Evolutionary conservation across 345 rosid genomes (phyloP).

Genomic region (Zanthoxylum bungeanum): DNA sequence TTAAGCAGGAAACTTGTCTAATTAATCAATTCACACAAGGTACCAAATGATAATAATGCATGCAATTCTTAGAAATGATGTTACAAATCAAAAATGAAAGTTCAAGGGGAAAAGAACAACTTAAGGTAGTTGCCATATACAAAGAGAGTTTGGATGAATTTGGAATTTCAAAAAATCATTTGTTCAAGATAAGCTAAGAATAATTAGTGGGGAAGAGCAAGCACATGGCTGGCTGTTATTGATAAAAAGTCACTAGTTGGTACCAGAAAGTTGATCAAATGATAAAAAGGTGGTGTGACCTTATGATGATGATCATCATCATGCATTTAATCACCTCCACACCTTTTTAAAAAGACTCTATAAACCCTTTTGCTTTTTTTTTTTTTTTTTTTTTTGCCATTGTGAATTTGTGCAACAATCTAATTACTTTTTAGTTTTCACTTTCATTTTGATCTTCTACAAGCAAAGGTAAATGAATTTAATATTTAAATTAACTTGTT

Average conservation of each 20-base stretch:
- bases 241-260: conserved; percentile 28
- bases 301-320: conserved; percentile 18
- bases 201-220: conserved; percentile 28
- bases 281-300: conserved; percentile 11
- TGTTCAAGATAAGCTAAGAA: conserved; percentile 27
- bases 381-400: neutral
- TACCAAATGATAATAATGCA: neutral
- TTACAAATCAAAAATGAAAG: neutral
- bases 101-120: neutral
- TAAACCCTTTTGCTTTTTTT: conserved; percentile 5
- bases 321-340: conserved; percentile 16
- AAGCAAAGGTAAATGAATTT: neutral
- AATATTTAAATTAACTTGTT: no score
- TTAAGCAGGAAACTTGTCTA: neutral
- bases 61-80: no score
- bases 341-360: conserved; percentile 10
- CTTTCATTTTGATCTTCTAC: neutral
- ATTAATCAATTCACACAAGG: neutral
- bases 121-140: neutral
- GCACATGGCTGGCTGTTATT: conserved; percentile 43
- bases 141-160: conserved; percentile 14
- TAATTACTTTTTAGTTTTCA: neutral
- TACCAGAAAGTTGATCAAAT: conserved; percentile 15
- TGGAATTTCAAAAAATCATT: conserved; percentile 22
- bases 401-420: neutral